Base-by-base conservation (phyloP, 83 land plant species). In the Picea engelmannii region DNA sequence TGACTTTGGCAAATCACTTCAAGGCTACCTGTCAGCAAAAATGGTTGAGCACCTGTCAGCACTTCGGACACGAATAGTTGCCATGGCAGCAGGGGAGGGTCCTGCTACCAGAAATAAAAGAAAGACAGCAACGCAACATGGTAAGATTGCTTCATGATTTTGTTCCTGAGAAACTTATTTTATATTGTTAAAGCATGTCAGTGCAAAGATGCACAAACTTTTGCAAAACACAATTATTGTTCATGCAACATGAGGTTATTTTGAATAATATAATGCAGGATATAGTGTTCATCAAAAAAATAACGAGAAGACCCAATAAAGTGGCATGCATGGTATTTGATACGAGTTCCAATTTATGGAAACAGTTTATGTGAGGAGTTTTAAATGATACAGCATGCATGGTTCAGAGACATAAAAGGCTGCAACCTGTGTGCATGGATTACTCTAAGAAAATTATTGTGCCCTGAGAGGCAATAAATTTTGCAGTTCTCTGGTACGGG, bases 61-160 rank as follows among this genome's bases (percentile, higher is more conserved):
- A n/a, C 85, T 93, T 21, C 87, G 96, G 78, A 91, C 90, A 11
- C 91, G 91, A 17, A 87, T 93, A 20, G 87, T 91, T 81, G 88
- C 79, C 44, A 91, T 91, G 90, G 98, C 91, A 63, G 85, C 85
- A 42, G 94, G 90, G 65, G 92, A 90, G 71, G 88, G 79, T 47
- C 84, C 87, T 16, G 85, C 86, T 52, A 78, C 82, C 38, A 89
- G 87, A 75, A 61, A 89, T 81, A 88, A 82, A 76, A 86, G 81
- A 55, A 90, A 81, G 78, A 85, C 84, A 20, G 80, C 88, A 24
- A 85, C 89, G n/a, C 84, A 85, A 81, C 94, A 93, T 84, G 92
- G 92, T 88, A 76, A 47, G 85, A 60, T 21, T 52, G 18, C 47
- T 70, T 70, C 21, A 20, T 70, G 49, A 70, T 16, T 40, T 7